Percentiles rank a stretch among this genome's conserved stretches.
phyloP scores from a whole-genome alignment of 1,284 basidiomycete species.

The Peniophora sp. region DNA sequence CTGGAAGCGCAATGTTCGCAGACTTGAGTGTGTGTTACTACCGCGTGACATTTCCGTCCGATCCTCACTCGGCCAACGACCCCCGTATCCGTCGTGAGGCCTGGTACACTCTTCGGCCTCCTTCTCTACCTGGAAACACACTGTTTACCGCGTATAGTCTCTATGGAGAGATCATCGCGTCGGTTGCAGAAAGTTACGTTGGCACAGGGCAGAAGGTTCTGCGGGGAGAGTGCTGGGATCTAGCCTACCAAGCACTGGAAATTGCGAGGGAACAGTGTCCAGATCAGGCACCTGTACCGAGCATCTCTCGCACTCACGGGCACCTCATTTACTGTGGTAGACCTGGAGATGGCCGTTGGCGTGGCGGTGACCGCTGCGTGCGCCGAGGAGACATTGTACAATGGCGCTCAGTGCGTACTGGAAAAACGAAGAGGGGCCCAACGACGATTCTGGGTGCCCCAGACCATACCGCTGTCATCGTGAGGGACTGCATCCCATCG shows the following conservation, averaged over 20 bases:
- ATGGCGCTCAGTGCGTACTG: slow-evolving; percentile 35
- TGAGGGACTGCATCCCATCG: slow-evolving; percentile 20
- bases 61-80: slow-evolving; percentile 25
- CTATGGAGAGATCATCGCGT: slow-evolving; percentile 42
- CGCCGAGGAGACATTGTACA: slow-evolving; percentile 30
- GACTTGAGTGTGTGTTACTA: slow-evolving; percentile 46
- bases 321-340: slow-evolving; percentile 42
- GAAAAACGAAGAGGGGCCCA: slow-evolving; percentile 13
- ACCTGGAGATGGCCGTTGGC: slow-evolving; percentile 38
- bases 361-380: slow-evolving; percentile 32
- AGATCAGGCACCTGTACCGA: slow-evolving; percentile 37
- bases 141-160: slow-evolving; percentile 35
- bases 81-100: slow-evolving; percentile 26
- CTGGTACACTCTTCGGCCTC: slow-evolving; percentile 31
- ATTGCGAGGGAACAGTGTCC: slow-evolving; percentile 35
- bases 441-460: slow-evolving; percentile 22
- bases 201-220: slow-evolving; percentile 35
- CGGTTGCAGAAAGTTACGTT: slow-evolving; percentile 39
- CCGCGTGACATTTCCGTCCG: slow-evolving; percentile 27
- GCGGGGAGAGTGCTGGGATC: slow-evolving; percentile 54
- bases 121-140: slow-evolving; percentile 20
- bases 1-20: slow-evolving; percentile 28
- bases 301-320: slow-evolving; percentile 44
- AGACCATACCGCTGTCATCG: slow-evolving; percentile 29
- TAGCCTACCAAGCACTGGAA: slow-evolving; percentile 43